Base-by-base conservation (phyloP, 2,329 filamentous ascomycete species). In the Paracamarosporium sp. region DNA sequence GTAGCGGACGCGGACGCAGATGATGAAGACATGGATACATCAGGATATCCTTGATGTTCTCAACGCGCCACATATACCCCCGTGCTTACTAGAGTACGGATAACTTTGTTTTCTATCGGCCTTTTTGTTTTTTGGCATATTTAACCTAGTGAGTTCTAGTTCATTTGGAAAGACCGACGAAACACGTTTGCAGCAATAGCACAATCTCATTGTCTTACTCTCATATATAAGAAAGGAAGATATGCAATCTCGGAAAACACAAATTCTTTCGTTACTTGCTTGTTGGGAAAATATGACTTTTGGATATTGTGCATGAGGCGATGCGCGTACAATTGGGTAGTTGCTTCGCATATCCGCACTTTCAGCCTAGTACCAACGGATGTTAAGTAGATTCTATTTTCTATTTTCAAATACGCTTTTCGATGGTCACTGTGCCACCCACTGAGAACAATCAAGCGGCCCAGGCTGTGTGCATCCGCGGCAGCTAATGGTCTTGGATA, bases 21-120 rank as follows among this genome's bases (percentile, higher is more conserved):
- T 30, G 68, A 71, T 4, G 66, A 71, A 45, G 50, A 61, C 28
- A 65, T 66, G 56, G 64, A 66, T 13, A 66, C 57, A 13, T 65
- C 67, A 12, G 60, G 51, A 25, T 67, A 61, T n/a, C 65, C 66
- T 24, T 71, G 61, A 72, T 50, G 15, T 20, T 43, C 4, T 7
- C 12, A 4, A 17, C 15, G 22, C 17, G 13, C 22, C 15, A 38
- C 7, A 36, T 38, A 40, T 50, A 50, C 47, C 47, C 33, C 47
- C 33, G 31, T 13, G n/a, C 47, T 40, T 50, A 20, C 47, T 40
- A 38, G 47, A 40, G 47, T 20, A 20, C 12, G 30, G 45, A 47
- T 11, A 11, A 9, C n/a, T 17, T 30, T 38, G 4, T 27, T 40
- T 28, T 40, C 33, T 50, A n/a, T 28, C 9, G 8, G 35, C 15